phyloP scores from a whole-genome alignment of 1,139 yeast genomes.

The Suhomyces yuchorum region DNA sequence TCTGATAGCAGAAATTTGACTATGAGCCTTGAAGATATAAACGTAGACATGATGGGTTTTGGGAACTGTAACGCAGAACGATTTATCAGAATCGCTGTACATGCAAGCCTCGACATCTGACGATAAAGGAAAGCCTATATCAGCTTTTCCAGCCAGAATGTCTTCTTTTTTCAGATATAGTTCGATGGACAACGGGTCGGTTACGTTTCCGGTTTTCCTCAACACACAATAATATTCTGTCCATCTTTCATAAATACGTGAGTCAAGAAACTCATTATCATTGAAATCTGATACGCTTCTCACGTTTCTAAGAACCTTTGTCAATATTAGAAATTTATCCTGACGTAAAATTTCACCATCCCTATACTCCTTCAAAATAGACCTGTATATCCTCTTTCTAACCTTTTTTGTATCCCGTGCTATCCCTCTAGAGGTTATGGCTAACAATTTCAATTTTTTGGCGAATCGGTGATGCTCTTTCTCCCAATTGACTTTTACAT shows the following conservation, averaged over 20 bases:
- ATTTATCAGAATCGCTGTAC: conserved; percentile 69
- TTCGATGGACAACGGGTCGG: conserved; percentile 58
- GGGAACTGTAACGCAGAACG: conserved; percentile 56
- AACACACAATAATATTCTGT: conserved; percentile 70
- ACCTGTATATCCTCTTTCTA: conserved; percentile 23
- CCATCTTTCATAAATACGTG: conserved; percentile 72
- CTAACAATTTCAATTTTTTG: conserved; percentile 27
- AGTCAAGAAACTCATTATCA: conserved; percentile 53
- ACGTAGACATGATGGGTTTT: conserved; percentile 30
- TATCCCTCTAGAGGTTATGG: conserved; percentile 27
- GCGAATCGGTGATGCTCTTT: conserved; percentile 26
- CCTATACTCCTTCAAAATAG: conserved; percentile 31
- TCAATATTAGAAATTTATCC: conserved; percentile 67
- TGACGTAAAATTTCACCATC: conserved; percentile 65
- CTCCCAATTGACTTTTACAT: conserved; percentile 10
- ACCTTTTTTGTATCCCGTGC: conserved; percentile 24
- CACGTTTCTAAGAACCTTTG: conserved; percentile 33
- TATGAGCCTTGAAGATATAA: conserved; percentile 58
- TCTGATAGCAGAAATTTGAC: conserved; percentile 52
- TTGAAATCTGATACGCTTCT: conserved; percentile 19
- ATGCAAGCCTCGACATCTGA: conserved; percentile 44
- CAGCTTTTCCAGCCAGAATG: conserved; percentile 29
- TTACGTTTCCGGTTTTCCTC: conserved; percentile 53
- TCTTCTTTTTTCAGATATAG: conserved; percentile 52
- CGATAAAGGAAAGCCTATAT: conserved; percentile 25